phyloP scores from a whole-genome alignment of 176 grass and related monocot species.

The Tuctoria greenei region DNA sequence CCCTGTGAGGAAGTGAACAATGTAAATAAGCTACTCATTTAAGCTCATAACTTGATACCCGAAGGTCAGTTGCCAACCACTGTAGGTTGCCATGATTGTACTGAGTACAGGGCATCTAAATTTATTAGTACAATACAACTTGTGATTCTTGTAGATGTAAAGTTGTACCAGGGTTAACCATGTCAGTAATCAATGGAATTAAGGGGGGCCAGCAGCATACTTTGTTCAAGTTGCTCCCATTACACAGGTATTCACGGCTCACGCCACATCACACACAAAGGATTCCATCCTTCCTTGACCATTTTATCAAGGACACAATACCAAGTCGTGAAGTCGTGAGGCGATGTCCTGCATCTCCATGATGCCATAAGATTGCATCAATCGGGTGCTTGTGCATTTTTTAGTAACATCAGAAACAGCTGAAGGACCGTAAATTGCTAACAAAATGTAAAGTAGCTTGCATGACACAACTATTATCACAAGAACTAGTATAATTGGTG shows the following conservation, averaged over 20 bases:
- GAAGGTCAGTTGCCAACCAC: background rate
- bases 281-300: conserved; percentile 13
- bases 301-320: conserved; percentile 13
- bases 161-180: conserved; percentile 2
- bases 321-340: background rate
- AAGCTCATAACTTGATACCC: background rate
- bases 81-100: background rate
- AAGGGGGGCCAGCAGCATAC: background rate
- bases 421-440: background rate
- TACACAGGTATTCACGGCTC: background rate
- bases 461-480: background rate
- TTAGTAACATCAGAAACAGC: background rate
- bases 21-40: background rate
- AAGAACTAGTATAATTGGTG: background rate
- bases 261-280: background rate
- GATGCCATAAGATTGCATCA: conserved; percentile 24
- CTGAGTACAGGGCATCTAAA: background rate
- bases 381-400: background rate
- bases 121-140: background rate
- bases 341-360: conserved; percentile 21
- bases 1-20: conserved; percentile 41
- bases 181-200: background rate
- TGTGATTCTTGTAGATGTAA: conserved; percentile 27
- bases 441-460: background rate
- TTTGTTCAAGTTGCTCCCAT: conserved; percentile 10